A percentile compares a stretch with the other conserved stretches of the same genome.
These are phyloP conservation scores for Candida nemodendra DNA, from an alignment of 805 yeast genomes.

Conservation along the genomic window DNA sequence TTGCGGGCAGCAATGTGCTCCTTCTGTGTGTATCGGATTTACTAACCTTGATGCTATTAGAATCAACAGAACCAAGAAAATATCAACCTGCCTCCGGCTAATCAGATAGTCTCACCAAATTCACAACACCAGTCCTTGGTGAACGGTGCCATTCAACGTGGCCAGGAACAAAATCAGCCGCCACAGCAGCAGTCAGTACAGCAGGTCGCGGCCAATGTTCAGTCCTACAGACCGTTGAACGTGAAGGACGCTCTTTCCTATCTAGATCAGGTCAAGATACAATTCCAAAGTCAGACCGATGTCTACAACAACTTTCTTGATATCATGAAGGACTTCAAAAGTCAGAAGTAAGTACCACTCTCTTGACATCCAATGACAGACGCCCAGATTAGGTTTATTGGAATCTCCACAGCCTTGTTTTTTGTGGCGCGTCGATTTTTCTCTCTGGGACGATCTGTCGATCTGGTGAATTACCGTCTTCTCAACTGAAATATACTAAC, in stretches of 20 bases:
- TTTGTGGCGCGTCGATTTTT: conserved; percentile 5
- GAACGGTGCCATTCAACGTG: conserved; percentile 15
- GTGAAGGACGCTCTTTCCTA: conserved; percentile 96
- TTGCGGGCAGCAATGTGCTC: no score
- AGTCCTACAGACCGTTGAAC: conserved; percentile 73
- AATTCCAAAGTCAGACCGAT: conserved; percentile 88
- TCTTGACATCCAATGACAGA: conserved; percentile 1
- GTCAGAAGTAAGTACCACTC: conserved; percentile 62
- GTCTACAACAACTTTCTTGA: conserved; percentile 95
- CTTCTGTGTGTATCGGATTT: no score
- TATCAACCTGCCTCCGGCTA: conserved; percentile 33
- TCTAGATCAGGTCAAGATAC: conserved; percentile 92
- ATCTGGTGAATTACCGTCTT: conserved; percentile 1
- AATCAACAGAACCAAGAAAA: conserved; percentile 24
- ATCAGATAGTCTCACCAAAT: conserved; percentile 23
- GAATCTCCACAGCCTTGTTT: conserved; percentile 5
- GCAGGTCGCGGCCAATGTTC: conserved; percentile 25
- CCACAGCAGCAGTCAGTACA: conserved; percentile 28
- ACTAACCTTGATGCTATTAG: conserved; percentile 18
- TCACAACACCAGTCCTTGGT: conserved; percentile 18
- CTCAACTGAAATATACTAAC: conserved; percentile 27
- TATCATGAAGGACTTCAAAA: conserved; percentile 98
- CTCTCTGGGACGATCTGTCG: not conserved
- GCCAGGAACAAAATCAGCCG: conserved; percentile 9
- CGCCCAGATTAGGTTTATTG: conserved; percentile 5